phyloP scores from a whole-genome alignment of 2,329 filamentous ascomycete genomes.

The Magnaporthiopsis rhizophila region DNA sequence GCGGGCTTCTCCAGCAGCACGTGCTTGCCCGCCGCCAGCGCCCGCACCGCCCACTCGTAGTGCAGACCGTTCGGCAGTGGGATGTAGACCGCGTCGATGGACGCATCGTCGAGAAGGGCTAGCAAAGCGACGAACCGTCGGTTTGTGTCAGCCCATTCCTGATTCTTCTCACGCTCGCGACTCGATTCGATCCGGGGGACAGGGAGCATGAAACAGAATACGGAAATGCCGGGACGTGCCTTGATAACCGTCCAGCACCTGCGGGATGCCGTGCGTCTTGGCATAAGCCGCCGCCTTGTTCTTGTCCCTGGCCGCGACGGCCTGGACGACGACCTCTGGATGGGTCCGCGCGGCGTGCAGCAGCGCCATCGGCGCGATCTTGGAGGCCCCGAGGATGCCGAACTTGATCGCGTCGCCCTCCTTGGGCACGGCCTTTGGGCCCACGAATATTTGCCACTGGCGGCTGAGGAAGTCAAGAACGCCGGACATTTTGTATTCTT shows the following conservation, averaged over 20 bases:
- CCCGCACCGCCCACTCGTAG: constrained; percentile 54
- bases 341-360: constrained; percentile 43
- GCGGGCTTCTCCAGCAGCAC: constrained; percentile 80
- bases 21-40: constrained; percentile 64
- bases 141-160: too few species aligned
- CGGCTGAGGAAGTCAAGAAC: constrained; percentile 6
- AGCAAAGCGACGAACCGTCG: too few species aligned
- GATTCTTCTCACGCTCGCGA: too few species aligned
- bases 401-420: constrained; percentile 23
- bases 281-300: constrained; percentile 39
- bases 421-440: constrained; percentile 10
- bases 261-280: constrained; percentile 41
- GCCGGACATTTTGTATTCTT: neutral
- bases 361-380: constrained; percentile 30
- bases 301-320: constrained; percentile 42
- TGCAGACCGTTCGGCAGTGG: constrained; percentile 44
- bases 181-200: too few species aligned
- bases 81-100: constrained; percentile 43
- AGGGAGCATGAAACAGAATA: too few species aligned
- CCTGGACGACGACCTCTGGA: constrained; percentile 42
- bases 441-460: constrained; percentile 10
- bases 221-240: constrained; percentile 19
- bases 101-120: constrained; percentile 21
- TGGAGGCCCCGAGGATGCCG: constrained; percentile 33
- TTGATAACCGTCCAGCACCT: constrained; percentile 41